Conservation (phyloP, 78 protist genomes). For the Polysphondylium violaceum region DNA sequence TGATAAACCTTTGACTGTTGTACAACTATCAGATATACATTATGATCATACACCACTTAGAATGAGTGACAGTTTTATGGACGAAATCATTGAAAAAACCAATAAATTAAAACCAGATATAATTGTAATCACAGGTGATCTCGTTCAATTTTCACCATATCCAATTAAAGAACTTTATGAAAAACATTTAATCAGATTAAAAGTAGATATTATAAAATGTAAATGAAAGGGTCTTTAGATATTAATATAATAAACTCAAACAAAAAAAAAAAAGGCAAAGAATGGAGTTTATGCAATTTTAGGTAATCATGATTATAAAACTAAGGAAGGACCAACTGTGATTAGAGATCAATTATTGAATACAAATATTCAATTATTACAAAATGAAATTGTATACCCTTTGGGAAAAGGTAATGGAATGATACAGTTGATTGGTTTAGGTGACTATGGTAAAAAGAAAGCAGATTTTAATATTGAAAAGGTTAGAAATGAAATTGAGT, state of each 20-base stretch:
- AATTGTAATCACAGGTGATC: slow-evolving; percentile 65
- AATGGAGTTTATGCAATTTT: slow-evolving; percentile 47
- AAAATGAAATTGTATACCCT: slow-evolving; percentile 62
- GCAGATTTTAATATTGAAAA: neutral
- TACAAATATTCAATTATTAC: slow-evolving; percentile 21
- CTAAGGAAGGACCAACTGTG: slow-evolving; percentile 22
- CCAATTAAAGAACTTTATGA: slow-evolving; percentile 32
- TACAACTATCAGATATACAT: slow-evolving; percentile 71
- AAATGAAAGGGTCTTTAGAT: neutral
- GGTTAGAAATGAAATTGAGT: neutral
- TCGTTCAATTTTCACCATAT: slow-evolving; percentile 28
- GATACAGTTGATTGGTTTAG: slow-evolving; percentile 53
- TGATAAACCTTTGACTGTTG: neutral
- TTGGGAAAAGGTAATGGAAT: slow-evolving; percentile 8
- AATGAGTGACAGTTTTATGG: slow-evolving; percentile 22
- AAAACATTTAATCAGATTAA: slow-evolving; percentile 44
- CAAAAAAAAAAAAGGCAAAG: slow-evolving; percentile 5
- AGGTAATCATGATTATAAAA: slow-evolving; percentile 75
- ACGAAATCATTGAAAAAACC: neutral
- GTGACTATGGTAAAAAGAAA: slow-evolving; percentile 15
- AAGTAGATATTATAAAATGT: neutral
- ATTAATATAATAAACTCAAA: neutral
- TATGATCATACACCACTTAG: slow-evolving; percentile 54
- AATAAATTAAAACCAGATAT: slow-evolving; percentile 38
- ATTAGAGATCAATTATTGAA: slow-evolving; percentile 17